These are phyloP conservation scores for Chondrostereum purpureum DNA, from an alignment of 1,284 basidiomycete genomes.

Conservation along the genomic window DNA sequence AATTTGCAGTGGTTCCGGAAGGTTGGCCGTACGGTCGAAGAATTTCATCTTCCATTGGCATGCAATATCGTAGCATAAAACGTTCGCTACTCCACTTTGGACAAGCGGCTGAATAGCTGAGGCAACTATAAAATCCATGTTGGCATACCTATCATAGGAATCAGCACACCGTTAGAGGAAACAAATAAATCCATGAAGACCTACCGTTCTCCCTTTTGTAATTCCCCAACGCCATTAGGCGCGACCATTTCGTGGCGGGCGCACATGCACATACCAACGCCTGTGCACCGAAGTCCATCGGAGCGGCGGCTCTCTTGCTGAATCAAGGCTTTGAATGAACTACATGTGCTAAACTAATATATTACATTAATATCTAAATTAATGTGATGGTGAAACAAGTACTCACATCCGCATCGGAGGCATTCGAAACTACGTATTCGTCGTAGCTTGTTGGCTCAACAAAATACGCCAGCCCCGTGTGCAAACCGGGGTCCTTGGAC, in stretches of 20 bases:
- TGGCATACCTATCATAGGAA: constrained; percentile 17
- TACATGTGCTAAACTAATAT: constrained; percentile 4
- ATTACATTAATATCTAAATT: neutral
- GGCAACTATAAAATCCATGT: constrained; percentile 22
- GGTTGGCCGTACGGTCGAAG: constrained; percentile 8
- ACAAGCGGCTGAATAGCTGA: constrained; percentile 7
- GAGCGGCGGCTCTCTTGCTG: constrained; percentile 12
- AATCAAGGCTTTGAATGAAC: constrained; percentile 12
- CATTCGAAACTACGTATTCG: constrained; percentile 9
- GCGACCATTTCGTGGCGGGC: constrained; percentile 11
- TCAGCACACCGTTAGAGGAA: constrained; percentile 3
- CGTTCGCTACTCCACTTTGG: neutral
- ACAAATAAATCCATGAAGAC: constrained; percentile 2
- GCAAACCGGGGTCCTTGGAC: constrained; percentile 12
- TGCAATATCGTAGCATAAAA: too few species aligned
- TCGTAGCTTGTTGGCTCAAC: constrained; percentile 13
- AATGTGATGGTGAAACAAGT: constrained; percentile 1
- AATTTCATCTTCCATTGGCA: too few species aligned
- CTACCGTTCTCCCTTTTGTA: constrained; percentile 22
- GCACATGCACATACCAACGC: constrained; percentile 1
- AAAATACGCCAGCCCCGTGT: constrained; percentile 17
- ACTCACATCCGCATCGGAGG: constrained; percentile 9
- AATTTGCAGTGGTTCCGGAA: constrained; percentile 10
- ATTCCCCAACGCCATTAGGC: too few species aligned
- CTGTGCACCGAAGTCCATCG: too few species aligned